These are phyloP conservation scores for Erodium chrysanthum DNA, from an alignment of 441 rosid genomes.

Conservation along the genomic window DNA sequence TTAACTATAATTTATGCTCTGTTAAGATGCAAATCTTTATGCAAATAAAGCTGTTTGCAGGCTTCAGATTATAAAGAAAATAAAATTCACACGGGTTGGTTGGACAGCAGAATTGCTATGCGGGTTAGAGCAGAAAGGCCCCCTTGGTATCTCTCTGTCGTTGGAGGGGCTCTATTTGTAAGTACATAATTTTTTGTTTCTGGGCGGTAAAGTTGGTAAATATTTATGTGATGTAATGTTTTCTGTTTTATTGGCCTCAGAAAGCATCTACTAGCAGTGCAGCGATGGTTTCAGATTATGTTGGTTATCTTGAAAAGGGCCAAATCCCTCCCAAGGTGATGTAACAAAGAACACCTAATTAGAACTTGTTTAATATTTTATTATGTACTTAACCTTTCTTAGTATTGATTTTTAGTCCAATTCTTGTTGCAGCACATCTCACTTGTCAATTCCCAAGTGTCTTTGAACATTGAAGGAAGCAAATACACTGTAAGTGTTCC, in stretches of 20 bases:
- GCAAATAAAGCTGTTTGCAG: conserved; percentile 34
- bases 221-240: conserved; percentile 8
- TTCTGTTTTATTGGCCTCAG: conserved; percentile 35
- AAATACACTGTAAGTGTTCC: conserved; percentile 64
- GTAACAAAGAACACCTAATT: conserved; percentile 6
- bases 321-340: conserved; percentile 99
- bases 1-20: conserved; percentile 3
- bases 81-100: conserved; percentile 99
- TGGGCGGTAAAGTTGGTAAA: background rate
- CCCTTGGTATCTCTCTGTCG: conserved; percentile 99
- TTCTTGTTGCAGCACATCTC: conserved; percentile 75
- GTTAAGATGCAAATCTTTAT: conserved; percentile 20
- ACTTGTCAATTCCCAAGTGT: conserved; percentile 91
- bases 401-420: conserved; percentile 18
- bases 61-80: conserved; percentile 94
- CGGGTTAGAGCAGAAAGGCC: conserved; percentile 99
- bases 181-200: conserved; percentile 22
- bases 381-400: conserved; percentile 10
- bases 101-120: conserved; percentile 99
- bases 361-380: background rate
- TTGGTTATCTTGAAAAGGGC: conserved; percentile 98
- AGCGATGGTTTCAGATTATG: conserved; percentile 89
- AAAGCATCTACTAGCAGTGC: conserved; percentile 97
- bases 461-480: conserved; percentile 98
- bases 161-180: conserved; percentile 96